phyloP scores from a whole-genome alignment of 2,329 filamentous ascomycete genomes.

The Hyphodiscus sp. region DNA sequence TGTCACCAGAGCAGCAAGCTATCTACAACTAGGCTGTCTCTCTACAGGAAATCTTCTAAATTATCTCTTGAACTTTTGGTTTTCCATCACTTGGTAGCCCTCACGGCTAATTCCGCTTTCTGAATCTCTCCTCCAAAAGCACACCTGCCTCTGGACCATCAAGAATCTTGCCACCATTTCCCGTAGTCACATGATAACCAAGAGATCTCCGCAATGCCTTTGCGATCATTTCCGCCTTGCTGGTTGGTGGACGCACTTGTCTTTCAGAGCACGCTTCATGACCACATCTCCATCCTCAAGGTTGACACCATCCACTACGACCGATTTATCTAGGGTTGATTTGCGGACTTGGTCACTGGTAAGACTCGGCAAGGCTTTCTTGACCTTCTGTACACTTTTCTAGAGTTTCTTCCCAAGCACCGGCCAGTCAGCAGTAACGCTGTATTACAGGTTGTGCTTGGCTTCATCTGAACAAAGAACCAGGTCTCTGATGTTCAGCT shows the following conservation, averaged over 20 bases:
- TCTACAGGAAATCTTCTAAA: background rate
- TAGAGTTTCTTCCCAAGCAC: slow-evolving; percentile 94
- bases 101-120: slow-evolving; percentile 73
- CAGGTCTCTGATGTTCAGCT: slow-evolving; percentile 83
- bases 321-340: slow-evolving; percentile 67
- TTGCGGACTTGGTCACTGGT: slow-evolving; percentile 74
- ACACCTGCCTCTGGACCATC: slow-evolving; percentile 46
- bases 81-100: background rate
- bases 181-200: slow-evolving; percentile 59
- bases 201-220: slow-evolving; percentile 73
- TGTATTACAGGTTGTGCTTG: slow-evolving; percentile 89
- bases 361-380: slow-evolving; percentile 77
- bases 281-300: slow-evolving; percentile 77
- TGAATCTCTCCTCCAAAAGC: slow-evolving; percentile 80
- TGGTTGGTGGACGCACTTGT: slow-evolving; percentile 63
- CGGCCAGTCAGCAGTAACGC: slow-evolving; percentile 86
- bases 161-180: slow-evolving; percentile 48
- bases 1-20: background rate
- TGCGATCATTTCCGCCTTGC: slow-evolving; percentile 62
- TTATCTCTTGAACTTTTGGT: slow-evolving; percentile 1
- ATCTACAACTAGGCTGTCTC: background rate
- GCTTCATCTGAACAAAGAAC: slow-evolving; percentile 80
- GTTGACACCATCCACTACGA: slow-evolving; percentile 79
- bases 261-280: slow-evolving; percentile 71
- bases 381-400: slow-evolving; percentile 87